Conservation (phyloP, 257 asterid species). For the Orobanche coerulescens region DNA sequence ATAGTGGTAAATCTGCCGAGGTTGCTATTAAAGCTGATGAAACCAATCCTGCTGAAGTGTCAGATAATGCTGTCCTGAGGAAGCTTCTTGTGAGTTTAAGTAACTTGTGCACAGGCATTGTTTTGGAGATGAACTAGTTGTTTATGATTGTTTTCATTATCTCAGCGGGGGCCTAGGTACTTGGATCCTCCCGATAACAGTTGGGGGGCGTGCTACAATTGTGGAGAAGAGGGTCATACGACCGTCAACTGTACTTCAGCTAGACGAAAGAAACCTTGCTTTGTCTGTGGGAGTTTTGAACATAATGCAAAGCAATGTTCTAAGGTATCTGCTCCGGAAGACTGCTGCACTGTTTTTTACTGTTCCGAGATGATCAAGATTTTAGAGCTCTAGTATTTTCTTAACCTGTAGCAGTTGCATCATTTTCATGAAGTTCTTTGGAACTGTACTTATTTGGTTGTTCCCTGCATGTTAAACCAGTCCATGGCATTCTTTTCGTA, state of each 20-base stretch:
- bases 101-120: constrained; percentile 29
- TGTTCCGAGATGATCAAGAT: not conserved
- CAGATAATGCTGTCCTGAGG: constrained; percentile 58
- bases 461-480: too few species aligned
- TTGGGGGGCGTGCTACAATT: constrained; percentile 92
- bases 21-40: constrained; percentile 29
- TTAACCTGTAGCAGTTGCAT: not conserved
- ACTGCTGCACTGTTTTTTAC: not conserved
- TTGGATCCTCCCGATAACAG: constrained; percentile 89
- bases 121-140: constrained; percentile 24
- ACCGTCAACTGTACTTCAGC: constrained; percentile 72
- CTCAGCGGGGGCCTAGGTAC: constrained; percentile 97
- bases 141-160: constrained; percentile 33
- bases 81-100: constrained; percentile 93
- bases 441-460: too few species aligned
- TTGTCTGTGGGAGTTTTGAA: constrained; percentile 86
- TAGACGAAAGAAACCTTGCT: constrained; percentile 86
- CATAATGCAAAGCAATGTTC: constrained; percentile 75
- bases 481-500: not conserved
- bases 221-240: constrained; percentile 94
- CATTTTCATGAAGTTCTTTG: not conserved
- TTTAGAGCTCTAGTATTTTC: not conserved
- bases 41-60: constrained; percentile 34
- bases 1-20: constrained; percentile 31
- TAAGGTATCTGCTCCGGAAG: constrained; percentile 41